A percentile compares a stretch with the other conserved stretches of the same genome.
phyloP scores from a whole-genome alignment of 495 filamentous ascomycete species.

The Penicillium coprophilum region DNA sequence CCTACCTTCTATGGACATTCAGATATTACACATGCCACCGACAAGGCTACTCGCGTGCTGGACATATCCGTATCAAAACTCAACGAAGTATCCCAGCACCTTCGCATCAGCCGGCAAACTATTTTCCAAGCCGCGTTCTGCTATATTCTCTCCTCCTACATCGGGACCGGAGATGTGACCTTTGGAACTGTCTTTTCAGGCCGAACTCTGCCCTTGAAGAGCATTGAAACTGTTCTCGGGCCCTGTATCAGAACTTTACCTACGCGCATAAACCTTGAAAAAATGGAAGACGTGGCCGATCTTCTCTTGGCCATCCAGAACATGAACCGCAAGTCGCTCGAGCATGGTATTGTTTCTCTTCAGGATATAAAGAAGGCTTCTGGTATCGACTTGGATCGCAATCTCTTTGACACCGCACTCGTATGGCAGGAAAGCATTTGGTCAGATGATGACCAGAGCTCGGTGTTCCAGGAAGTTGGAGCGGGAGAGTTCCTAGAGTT shows the following conservation, averaged over 20 bases:
- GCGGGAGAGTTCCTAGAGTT: constrained; percentile 70
- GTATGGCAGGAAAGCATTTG: constrained; percentile 73
- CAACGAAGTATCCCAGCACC: constrained; percentile 27
- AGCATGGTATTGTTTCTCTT: constrained; percentile 58
- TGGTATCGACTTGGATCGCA: constrained; percentile 44
- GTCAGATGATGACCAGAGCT: constrained; percentile 26
- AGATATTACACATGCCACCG: constrained; percentile 13
- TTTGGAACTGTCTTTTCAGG: constrained; percentile 77
- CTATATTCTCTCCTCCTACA: constrained; percentile 59
- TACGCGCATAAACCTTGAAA: constrained; percentile 53
- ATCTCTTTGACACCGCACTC: constrained; percentile 68
- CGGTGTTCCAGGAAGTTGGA: constrained; percentile 47
- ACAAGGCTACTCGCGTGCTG: constrained; percentile 37
- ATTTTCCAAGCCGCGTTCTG: constrained; percentile 69
- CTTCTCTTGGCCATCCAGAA: constrained; percentile 60
- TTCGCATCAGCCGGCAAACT: constrained; percentile 47
- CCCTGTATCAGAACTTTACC: constrained; percentile 72
- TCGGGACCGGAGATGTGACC: constrained; percentile 60
- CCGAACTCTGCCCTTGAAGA: constrained; percentile 60
- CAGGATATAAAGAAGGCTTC: constrained; percentile 62
- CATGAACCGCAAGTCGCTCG: constrained; percentile 58
- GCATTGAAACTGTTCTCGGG: constrained; percentile 68
- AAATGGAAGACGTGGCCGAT: constrained; percentile 51
- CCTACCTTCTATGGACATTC: constrained; percentile 29
- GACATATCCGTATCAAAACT: constrained; percentile 28